Evolutionary conservation across 148 eudicot genomes (phyloP).

Genomic region (Fallopia convolvulus): DNA sequence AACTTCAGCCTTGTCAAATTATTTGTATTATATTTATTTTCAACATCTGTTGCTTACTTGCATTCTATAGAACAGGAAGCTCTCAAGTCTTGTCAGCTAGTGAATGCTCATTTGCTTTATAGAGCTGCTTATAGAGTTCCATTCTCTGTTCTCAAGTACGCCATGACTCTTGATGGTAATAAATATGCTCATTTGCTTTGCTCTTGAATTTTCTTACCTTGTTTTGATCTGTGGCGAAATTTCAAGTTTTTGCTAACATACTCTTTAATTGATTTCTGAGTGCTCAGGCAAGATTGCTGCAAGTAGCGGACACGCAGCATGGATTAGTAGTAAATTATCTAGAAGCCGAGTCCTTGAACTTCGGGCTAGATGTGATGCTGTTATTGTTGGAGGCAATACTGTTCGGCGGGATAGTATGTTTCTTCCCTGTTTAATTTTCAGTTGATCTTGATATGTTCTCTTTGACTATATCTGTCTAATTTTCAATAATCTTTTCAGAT

Average conservation of each 20-base stretch:
- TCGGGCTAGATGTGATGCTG: conserved; percentile 92
- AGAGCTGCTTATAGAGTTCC: conserved; percentile 84
- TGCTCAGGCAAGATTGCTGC: conserved; percentile 91
- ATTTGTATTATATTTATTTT: neutral
- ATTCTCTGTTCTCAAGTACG: conserved; percentile 86
- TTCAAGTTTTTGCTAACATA: neutral
- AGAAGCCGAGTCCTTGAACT: conserved; percentile 82
- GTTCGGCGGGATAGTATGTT: conserved; percentile 89
- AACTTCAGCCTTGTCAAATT: too few relatives aligned
- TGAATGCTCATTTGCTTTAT: conserved; percentile 90
- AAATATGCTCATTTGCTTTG: neutral
- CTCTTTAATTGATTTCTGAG: conserved; percentile 1
- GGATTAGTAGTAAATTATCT: conserved; percentile 83
- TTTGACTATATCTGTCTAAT: conserved; percentile 15
- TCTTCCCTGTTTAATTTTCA: conserved; percentile 20
- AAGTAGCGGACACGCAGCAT: conserved; percentile 80
- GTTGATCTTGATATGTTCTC: conserved; percentile 13
- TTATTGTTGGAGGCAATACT: conserved; percentile 96
- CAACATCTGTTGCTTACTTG: neutral
- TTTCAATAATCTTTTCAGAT: conserved; percentile 33
- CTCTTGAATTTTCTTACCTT: neutral
- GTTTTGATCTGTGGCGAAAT: neutral
- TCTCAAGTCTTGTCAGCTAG: conserved; percentile 73
- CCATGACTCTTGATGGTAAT: conserved; percentile 98
- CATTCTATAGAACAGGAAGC: conserved; percentile 46